Conservation (phyloP, 768 basidiomycete genomes). For the Heimioporus sp. region DNA sequence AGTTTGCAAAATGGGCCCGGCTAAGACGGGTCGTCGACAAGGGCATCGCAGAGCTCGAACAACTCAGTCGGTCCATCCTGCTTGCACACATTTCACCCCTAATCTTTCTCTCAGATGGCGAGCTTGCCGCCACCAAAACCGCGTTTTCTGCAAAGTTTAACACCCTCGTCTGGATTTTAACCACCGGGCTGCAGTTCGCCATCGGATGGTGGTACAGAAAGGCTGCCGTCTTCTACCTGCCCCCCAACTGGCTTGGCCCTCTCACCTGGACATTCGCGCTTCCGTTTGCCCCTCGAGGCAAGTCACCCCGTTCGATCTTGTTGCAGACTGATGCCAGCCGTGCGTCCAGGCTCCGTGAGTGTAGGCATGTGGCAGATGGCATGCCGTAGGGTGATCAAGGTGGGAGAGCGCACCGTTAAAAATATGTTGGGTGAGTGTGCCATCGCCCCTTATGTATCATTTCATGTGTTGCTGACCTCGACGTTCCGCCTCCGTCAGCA, state of each 20-base stretch:
- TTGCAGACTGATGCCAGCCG: not conserved
- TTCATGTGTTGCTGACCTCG: too few relatives aligned
- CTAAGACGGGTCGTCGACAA: constrained; percentile 89
- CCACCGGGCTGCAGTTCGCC: constrained; percentile 82
- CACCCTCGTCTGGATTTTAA: constrained; percentile 71
- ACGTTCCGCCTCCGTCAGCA: constrained; percentile 4
- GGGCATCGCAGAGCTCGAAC: constrained; percentile 86
- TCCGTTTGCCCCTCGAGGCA: constrained; percentile 88
- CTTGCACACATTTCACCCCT: not conserved
- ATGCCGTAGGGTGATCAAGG: constrained; percentile 78
- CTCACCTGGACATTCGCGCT: constrained; percentile 85
- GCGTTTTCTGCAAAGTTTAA: constrained; percentile 73
- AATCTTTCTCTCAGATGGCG: constrained; percentile 53
- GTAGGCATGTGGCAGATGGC: constrained; percentile 96
- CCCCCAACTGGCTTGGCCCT: constrained; percentile 87
- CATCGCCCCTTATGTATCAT: constrained; percentile 4
- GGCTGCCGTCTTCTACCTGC: constrained; percentile 91
- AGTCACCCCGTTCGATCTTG: constrained; percentile 20
- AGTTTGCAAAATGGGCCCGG: constrained; percentile 99
- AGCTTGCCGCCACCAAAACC: constrained; percentile 57
- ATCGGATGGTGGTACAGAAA: constrained; percentile 92
- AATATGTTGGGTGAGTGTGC: constrained; percentile 48
- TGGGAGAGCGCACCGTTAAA: constrained; percentile 71
- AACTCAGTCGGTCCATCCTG: constrained; percentile 67
- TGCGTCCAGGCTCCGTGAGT: constrained; percentile 75